Percentiles rank a stretch among this genome's conserved stretches.
phyloP scores from a whole-genome alignment of 371 early-diverging fungal species.

The Mortierella sp. region DNA sequence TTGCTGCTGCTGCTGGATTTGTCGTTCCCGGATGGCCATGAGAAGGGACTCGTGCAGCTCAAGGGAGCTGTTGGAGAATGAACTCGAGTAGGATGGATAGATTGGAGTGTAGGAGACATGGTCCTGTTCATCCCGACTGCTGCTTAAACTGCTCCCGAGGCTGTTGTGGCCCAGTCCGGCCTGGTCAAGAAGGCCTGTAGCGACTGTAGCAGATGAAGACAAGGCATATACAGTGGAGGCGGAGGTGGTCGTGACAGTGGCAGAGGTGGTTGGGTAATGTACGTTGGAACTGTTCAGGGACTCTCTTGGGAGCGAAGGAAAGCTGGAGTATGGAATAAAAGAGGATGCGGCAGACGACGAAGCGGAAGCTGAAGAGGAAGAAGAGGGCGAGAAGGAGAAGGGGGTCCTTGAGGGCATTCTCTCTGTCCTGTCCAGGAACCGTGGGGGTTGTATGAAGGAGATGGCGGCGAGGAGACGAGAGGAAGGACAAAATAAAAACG shows the following conservation, averaged over 20 bases:
- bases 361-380: constrained; percentile 31
- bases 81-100: constrained; percentile 51
- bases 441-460: not conserved
- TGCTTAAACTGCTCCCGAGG: constrained; percentile 38
- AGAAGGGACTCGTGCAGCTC: constrained; percentile 45
- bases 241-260: not conserved
- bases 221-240: not conserved
- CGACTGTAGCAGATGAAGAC: constrained; percentile 1
- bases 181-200: constrained; percentile 3
- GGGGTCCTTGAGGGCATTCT: constrained; percentile 41
- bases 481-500: not conserved
- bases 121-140: constrained; percentile 46
- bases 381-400: constrained; percentile 28
- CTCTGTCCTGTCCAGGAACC: constrained; percentile 5
- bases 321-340: constrained; percentile 23
- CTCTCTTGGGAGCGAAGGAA: constrained; percentile 8
- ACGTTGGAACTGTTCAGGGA: not conserved
- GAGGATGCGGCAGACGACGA: constrained; percentile 37
- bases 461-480: not conserved
- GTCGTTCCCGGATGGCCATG: constrained; percentile 31
- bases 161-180: constrained; percentile 15
- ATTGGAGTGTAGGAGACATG: constrained; percentile 39
- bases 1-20: constrained; percentile 25
- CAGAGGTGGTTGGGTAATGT: not conserved
- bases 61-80: constrained; percentile 48